A percentile compares a stretch with the other conserved stretches of the same genome.
Conservation (phyloP, 1,139 yeast genomes). For the Waltiozyma sp. region DNA sequence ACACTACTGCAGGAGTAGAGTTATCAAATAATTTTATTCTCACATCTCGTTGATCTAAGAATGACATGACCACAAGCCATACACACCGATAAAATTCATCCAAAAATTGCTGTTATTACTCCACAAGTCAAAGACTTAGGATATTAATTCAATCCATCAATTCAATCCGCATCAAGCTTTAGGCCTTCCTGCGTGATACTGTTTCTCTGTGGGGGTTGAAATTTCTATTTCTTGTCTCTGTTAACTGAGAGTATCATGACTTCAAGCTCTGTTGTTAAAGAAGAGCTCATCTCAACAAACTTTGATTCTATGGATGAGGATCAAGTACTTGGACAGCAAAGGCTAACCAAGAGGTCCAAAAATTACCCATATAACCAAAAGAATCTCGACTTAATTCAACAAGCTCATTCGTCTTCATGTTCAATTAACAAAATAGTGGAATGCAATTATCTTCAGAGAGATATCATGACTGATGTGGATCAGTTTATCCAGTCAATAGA, state of each 20-base stretch:
- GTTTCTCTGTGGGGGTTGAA: too few species aligned
- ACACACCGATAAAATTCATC: too few species aligned
- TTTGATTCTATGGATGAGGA: background rate
- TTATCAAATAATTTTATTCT: too few species aligned
- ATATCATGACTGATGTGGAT: conserved; percentile 41
- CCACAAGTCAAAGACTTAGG: too few species aligned
- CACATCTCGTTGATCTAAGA: too few species aligned
- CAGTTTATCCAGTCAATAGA: conserved; percentile 43
- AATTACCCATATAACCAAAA: background rate
- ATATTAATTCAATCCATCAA: too few species aligned
- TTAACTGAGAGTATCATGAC: conserved; percentile 1
- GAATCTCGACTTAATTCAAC: conserved; percentile 11
- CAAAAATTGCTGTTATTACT: too few species aligned
- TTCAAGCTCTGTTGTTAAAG: background rate
- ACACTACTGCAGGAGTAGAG: too few species aligned
- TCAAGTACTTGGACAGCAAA: background rate
- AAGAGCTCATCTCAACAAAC: background rate
- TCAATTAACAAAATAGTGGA: conserved; percentile 15
- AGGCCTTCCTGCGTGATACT: too few species aligned
- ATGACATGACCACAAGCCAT: too few species aligned
- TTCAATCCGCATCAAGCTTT: too few species aligned
- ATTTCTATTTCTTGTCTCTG: background rate
- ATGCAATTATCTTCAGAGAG: conserved; percentile 32
- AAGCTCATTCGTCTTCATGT: conserved; percentile 16
- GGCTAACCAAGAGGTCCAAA: background rate